Evolutionary conservation across 257 asterid genomes (phyloP), one percentile per base, ranked within the genome.

Genomic region (Galeopsis tetrahit): DNA sequence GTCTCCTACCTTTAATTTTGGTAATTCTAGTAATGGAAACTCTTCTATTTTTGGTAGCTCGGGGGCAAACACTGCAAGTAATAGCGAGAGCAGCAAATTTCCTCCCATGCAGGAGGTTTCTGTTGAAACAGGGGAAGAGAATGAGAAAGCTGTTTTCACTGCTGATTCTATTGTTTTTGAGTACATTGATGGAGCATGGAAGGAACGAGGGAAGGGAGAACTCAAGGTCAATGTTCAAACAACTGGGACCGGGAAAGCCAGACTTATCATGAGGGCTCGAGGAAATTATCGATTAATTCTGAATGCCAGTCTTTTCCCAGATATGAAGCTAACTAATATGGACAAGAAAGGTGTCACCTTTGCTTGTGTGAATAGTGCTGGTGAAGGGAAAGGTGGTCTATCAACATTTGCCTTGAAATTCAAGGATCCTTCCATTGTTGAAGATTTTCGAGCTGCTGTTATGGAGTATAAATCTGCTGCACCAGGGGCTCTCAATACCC

Each of bases 171-270:
- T 77, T 40, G 88, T 93, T 31, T 93, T 79, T 67, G 98, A 89
- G 79, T 93, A 58, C 68, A 65, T 69, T 13, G 97, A 83, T 70
- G 97, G 93, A 56, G 44, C 77, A 4, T 93, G 98, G 97, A 93
- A 89, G 85, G 98, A 93, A 80, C 79, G 98, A 10, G 98, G 98
- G 34, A 93, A 93, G 80, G 98, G 98, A 13, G 98, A 93, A 73
- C 80, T 93, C 68, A 93, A 87, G 80, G 85, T 93, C 59, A 93
- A 93, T 71, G 80, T 85, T 46, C 68, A 90, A 3, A 80, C 87
- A 60, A 15, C 80, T 5, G 95, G 79, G 78, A 65, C 84, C 1
- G 88, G 81, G 60, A 91, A 83, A 79, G 95, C 90, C 10, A 86
- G 99, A 63, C 93, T 94, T n/a, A 70, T 91, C 38, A 94, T 94